phyloP scores from a whole-genome alignment of 208 protist genomes.

The Naegleria gruberi region DNA sequence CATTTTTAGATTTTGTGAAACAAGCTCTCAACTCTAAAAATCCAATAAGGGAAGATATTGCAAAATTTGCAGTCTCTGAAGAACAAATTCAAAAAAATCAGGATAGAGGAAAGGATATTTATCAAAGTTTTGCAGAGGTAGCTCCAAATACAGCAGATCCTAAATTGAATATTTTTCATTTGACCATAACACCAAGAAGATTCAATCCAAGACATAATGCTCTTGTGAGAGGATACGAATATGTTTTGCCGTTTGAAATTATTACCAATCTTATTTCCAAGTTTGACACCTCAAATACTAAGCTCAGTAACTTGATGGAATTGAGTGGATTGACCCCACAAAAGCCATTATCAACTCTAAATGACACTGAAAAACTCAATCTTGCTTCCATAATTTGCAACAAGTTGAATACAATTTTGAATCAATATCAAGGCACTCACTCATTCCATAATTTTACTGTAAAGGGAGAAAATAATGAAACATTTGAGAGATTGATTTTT shows the following conservation, averaged over 20 bases:
- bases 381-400: neutral
- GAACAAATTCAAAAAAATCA: no score
- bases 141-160: neutral
- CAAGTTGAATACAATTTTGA: neutral
- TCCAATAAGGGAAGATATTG: no score
- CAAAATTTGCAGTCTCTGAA: no score
- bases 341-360: neutral
- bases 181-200: neutral
- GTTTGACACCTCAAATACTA: neutral
- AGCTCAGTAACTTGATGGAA: neutral
- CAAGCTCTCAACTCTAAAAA: neutral
- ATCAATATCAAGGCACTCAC: neutral
- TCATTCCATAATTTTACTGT: neutral
- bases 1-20: neutral
- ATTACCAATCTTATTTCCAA: neutral
- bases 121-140: neutral
- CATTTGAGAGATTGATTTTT: neutral
- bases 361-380: neutral
- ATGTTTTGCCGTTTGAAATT: neutral
- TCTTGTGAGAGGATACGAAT: neutral
- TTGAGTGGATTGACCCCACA: neutral
- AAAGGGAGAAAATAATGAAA: neutral
- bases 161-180: neutral
- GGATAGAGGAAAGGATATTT: no score
- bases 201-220: neutral